Evolutionary conservation across 1,139 yeast species (phyloP), one percentile per base, ranked within the genome.

Genomic region (Candida anutae): DNA sequence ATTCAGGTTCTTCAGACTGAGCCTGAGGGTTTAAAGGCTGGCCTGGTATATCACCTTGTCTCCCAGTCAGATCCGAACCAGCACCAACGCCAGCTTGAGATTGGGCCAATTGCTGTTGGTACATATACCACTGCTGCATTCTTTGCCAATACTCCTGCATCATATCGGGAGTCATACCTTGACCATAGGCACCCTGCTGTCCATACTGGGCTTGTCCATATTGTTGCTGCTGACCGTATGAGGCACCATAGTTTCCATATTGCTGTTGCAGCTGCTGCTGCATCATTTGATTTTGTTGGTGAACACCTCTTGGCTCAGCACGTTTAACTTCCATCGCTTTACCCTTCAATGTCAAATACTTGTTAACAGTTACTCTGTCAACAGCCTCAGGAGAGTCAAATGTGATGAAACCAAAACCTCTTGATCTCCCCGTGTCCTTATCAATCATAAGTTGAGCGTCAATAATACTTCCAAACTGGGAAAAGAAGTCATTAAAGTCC

Each of bases 391-490:
- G 95, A 16, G 94, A 76, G 48, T 90, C 98, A 55, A 82, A 90
- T 6, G 99, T 90, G 39, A 90, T 90, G 56, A 90, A 90, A 0
- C 99, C 99, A 55, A 90, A 90, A 16, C 99, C 99, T 62, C 98
- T 74, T 3, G 97, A 88, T 50, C 95, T 75, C 34, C 98, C 98
- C 5, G 97, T 85, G 53, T 90, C 97, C 58, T 90, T 93, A 56
- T 90, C 97, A 46, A 93, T 74, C 99, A 90, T 90, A 40, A 90
- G 72, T 57, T 90, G 97, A 25, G 97, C 95, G 58, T 93, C 98
- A 43, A 90, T 83, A 36, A 90, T 93, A 26, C 78, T 77, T 45
- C 98, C 98, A 55, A 82, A 90, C 55, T 81, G 83, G 28, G 87
- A 76, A 52, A 90, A 90, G 55, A 84, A 88, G 27, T 74, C 78